Base-by-base conservation (phyloP, 2,329 filamentous ascomycete species). In the Colletotrichum liriopes region DNA sequence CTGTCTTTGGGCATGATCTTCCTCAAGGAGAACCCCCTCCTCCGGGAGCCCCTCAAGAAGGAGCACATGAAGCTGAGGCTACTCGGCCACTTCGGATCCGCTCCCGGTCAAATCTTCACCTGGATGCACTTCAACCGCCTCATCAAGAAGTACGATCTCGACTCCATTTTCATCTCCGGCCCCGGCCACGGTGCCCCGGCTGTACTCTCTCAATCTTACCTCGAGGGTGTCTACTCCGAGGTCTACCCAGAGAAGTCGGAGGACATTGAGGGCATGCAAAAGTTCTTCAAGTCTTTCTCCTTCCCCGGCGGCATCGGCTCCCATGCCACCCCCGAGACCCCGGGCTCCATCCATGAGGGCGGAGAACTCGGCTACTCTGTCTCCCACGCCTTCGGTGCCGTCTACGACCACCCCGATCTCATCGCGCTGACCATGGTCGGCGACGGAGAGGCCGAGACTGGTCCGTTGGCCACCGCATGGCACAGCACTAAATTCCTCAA, bases 401-500 rank as follows among this genome's bases (percentile, higher is more conserved):
- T 95, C 62, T 95, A 91, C 74, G 93, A 95, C 77, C 84, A 94
- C 78, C 93, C 93, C 0, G 81, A 93, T 74, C 85, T 95, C 65
- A 95, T 95, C 78, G 89, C 93, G 8, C 77, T 95, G 72, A 94
- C 92, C 41, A 93, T 95, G 86, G 93, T 95, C 12, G 93, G 93
- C 65, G 93, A 95, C 76, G 93, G 93, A 68, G 93, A 95, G 81
- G 88, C 92, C n/a, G 93, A 95, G 84, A 95, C 93, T 1, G 93
- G 93, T 0, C 93, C 93, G 23, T 84, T 95, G 56, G 93, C 93
- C 35, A 94, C 93, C 1, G 91, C 91, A 67, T 95, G 93, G 93
- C 93, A 95, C 82, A 93, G 91, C 82, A 95, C 89, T 78, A 95
- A 95, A 80, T 95, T 94, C 82, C 86, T 95, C 74, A 94, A 95